Conservation (phyloP, 805 yeast species). For the Ogataea parapolymorpha region DNA sequence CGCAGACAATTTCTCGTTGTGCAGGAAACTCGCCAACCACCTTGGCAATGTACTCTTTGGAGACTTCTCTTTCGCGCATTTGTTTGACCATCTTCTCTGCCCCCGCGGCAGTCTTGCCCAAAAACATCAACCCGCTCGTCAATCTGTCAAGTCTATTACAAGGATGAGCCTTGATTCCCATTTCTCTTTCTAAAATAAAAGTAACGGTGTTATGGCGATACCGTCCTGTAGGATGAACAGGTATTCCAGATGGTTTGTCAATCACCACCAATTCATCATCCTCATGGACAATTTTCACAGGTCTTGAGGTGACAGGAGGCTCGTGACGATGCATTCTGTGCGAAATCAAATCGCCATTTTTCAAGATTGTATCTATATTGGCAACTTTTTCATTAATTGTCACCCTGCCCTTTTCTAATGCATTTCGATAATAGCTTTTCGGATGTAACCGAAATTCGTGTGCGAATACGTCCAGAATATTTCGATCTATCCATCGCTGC, state of each 20-base stretch:
- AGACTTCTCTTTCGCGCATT: slow-evolving; percentile 66
- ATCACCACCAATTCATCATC: slow-evolving; percentile 76
- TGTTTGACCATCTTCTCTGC: slow-evolving; percentile 76
- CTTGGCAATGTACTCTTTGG: slow-evolving; percentile 81
- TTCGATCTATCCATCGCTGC: slow-evolving; percentile 85
- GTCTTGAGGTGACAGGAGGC: slow-evolving; percentile 67
- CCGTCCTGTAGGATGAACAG: slow-evolving; percentile 94
- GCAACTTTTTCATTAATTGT: slow-evolving; percentile 68
- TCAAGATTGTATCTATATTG: slow-evolving; percentile 56
- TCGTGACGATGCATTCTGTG: slow-evolving; percentile 88
- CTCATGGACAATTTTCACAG: slow-evolving; percentile 65
- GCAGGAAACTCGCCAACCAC: slow-evolving; percentile 84
- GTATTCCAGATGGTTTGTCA: slow-evolving; percentile 92
- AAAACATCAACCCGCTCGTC: slow-evolving; percentile 90
- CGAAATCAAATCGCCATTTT: slow-evolving; percentile 78
- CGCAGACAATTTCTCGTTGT: slow-evolving; percentile 47
- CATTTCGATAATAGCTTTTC: slow-evolving; percentile 57
- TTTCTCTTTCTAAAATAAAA: slow-evolving; percentile 69
- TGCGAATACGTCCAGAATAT: slow-evolving; percentile 73
- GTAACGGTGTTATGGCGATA: slow-evolving; percentile 74
- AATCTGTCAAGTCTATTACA: slow-evolving; percentile 87
- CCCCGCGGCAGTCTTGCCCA: slow-evolving; percentile 77
- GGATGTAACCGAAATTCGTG: slow-evolving; percentile 82
- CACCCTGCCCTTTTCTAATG: slow-evolving; percentile 64
- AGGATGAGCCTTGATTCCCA: slow-evolving; percentile 64